Conservation (phyloP, 1,284 basidiomycete genomes). For the Takashimella koratensis region DNA sequence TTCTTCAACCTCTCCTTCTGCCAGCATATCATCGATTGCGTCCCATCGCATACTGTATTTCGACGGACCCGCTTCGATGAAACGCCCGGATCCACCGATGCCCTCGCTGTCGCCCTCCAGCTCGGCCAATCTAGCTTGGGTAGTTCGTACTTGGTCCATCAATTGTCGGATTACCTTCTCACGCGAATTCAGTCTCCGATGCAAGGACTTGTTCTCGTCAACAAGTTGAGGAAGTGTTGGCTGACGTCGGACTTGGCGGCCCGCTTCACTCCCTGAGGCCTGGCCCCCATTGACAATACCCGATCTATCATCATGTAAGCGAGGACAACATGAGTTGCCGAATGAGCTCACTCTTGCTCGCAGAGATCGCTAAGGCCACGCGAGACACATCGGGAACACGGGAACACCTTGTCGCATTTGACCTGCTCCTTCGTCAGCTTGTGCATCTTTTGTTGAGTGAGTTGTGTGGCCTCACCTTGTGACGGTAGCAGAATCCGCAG, state of each 20-base stretch:
- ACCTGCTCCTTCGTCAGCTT: too few species aligned
- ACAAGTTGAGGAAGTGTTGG: constrained; percentile 12
- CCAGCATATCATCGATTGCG: too few species aligned
- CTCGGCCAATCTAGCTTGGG: not conserved
- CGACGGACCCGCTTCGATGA: too few species aligned
- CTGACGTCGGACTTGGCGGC: not conserved
- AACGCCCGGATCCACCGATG: too few species aligned
- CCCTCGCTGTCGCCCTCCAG: too few species aligned
- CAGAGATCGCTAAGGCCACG: constrained; percentile 17
- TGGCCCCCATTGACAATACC: constrained; percentile 15
- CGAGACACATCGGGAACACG: constrained; percentile 13
- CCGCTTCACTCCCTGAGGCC: constrained; percentile 3
- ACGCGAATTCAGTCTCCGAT: constrained; percentile 9
- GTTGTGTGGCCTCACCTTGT: constrained; percentile 11
- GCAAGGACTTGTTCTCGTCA: constrained; percentile 18
- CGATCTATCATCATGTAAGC: constrained; percentile 2
- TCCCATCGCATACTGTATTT: too few species aligned
- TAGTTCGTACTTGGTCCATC: not conserved
- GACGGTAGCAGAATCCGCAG: constrained; percentile 17
- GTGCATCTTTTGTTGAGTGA: too few species aligned
- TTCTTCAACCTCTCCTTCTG: too few species aligned
- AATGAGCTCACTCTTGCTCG: constrained; percentile 15
- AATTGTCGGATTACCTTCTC: constrained; percentile 11
- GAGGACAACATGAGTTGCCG: too few species aligned
- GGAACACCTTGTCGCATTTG: constrained; percentile 20